These are phyloP conservation scores for Pholiota conissans DNA, from an alignment of 768 basidiomycete genomes.

Conservation along the genomic window DNA sequence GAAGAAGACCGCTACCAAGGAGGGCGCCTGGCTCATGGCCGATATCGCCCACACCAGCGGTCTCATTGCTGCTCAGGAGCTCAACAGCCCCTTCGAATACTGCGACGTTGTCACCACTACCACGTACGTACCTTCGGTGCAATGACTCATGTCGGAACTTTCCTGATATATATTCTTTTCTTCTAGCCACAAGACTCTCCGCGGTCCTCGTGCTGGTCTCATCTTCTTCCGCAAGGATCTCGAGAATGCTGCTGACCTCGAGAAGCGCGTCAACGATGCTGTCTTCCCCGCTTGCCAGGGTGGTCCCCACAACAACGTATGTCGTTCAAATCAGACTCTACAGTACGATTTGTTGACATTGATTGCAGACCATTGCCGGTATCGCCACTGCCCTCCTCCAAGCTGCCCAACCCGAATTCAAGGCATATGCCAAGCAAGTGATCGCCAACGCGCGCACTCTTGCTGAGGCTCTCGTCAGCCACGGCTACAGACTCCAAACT, in stretches of 20 bases:
- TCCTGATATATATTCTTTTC: neutral
- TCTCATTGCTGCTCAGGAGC: conserved; percentile 88
- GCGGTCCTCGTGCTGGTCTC: conserved; percentile 95
- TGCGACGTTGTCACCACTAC: conserved; percentile 99
- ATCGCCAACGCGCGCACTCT: conserved; percentile 84
- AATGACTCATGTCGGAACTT: neutral
- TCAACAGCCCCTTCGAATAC: conserved; percentile 90
- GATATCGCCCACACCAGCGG: conserved; percentile 99
- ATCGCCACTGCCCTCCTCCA: conserved; percentile 93
- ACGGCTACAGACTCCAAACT: conserved; percentile 96
- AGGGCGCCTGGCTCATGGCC: conserved; percentile 91
- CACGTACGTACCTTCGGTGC: conserved; percentile 54
- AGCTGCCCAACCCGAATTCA: conserved; percentile 86
- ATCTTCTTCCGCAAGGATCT: conserved; percentile 98
- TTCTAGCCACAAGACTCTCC: conserved; percentile 92
- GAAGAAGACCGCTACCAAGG: conserved; percentile 77
- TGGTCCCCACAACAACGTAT: conserved; percentile 96
- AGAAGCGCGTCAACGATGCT: conserved; percentile 96
- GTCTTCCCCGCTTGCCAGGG: conserved; percentile 99
- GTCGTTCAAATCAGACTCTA: conserved; percentile 16
- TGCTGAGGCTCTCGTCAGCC: conserved; percentile 63
- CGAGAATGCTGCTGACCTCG: conserved; percentile 78
- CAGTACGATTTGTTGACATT: neutral
- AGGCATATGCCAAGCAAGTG: conserved; percentile 92
- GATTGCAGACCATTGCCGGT: conserved; percentile 82